These are phyloP conservation scores for Tulasnella sp. DNA, from an alignment of 768 basidiomycete species.

Conservation along the genomic window DNA sequence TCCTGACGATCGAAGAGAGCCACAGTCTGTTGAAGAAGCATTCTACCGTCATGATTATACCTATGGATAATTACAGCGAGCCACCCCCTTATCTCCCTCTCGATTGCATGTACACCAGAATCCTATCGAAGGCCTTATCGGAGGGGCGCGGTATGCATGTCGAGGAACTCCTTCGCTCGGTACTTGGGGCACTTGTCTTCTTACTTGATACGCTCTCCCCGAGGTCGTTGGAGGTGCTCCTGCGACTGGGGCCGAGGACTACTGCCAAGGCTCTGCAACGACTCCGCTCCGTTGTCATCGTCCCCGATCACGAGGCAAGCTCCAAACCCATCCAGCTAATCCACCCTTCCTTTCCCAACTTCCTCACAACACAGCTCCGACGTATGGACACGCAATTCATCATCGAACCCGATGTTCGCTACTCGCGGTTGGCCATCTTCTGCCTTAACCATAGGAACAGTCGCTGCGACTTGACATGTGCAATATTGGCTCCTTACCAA, in stretches of 20 bases:
- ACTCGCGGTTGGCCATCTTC: background rate
- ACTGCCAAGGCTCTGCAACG: background rate
- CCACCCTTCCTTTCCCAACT: slow-evolving; percentile 15
- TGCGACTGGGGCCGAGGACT: background rate
- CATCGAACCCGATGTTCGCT: background rate
- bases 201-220: slow-evolving; percentile 5
- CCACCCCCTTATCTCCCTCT: no score
- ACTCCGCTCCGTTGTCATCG: slow-evolving; percentile 8
- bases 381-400: background rate
- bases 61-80: no score
- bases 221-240: background rate
- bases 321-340: background rate
- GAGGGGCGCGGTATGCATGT: background rate
- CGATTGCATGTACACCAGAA: no score
- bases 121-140: no score
- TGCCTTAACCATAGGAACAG: background rate
- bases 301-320: background rate
- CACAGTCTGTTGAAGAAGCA: no score
- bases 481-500: background rate
- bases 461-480: background rate
- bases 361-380: slow-evolving; percentile 1
- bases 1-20: no score
- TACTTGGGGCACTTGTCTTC: slow-evolving; percentile 9
- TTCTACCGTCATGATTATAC: no score
- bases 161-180: background rate